Evolutionary conservation across 1,284 basidiomycete genomes (phyloP), one percentile per base, ranked within the genome.

Genomic region (Cerioporus squamosus): DNA sequence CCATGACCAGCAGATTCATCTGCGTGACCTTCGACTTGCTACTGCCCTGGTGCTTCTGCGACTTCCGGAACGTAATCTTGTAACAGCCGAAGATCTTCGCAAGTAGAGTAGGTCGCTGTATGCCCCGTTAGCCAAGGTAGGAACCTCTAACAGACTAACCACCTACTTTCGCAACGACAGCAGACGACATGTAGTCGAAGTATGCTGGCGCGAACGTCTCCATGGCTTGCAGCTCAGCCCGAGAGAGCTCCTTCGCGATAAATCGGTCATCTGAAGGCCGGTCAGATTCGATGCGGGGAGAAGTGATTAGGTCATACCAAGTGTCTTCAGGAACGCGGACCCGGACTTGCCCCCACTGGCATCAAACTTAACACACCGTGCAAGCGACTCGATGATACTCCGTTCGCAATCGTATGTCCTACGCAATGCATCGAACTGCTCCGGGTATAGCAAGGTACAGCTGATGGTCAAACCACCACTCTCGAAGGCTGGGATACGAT

Each of bases 41-140:
- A 2, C 80, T 68, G 14, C 79, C 79, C 59, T 78, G 83, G 61
- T 88, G 88, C 64, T 85, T 89, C 44, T 84, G 88, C 0, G 87
- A 86, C 72, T 96, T 97, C 66, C 87, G 87, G 77, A 95, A 96
- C 1, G 94, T 95, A 62, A 99, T 85, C 69, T 98, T 96, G 77
- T 94, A 99, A 70, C 96, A 97, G 1, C 97, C 97, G 66, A 98
- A 98, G 56, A 98, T 92, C 78, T 99, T 99, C 38, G 97, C 97
- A 20, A 99, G 81, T 0, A 98, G 83, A 1, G 96, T 98, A 1
- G 96, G 95, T 14, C 95, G 91, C 88, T 97, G 64, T n/a, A 57
- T 55, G 53, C 9, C 50, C 31, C 45, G 24, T 70, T 38, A 23
- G 17, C 20, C 12, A 53, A 47, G 5, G 20, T 10, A 5, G 3